Base-by-base conservation (phyloP, 1,284 basidiomycete genomes). In the Lentinula novae-zelandiae region DNA sequence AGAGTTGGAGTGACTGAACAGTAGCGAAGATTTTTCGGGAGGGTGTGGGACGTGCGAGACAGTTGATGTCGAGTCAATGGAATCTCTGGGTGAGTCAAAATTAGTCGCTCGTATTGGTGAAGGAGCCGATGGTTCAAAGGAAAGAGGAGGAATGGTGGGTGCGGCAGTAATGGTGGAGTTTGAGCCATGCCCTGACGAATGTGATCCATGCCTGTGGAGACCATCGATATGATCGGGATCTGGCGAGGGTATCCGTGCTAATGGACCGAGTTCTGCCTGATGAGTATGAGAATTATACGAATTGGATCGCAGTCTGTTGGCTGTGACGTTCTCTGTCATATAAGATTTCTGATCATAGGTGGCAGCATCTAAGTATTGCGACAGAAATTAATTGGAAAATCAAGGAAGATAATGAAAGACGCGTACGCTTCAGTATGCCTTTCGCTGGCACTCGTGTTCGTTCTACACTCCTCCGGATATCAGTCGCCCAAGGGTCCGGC, bases 361-460 rank as follows among this genome's bases (percentile, higher is more conserved):
- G 2, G 76, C 77, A 8, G 87, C 85, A 70, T 87, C 89, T 89
- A 38, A 8, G 36, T 38, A 9, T 9, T 22, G 36, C 68, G 17
- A 55, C 8, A 51, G 12, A 52, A 39, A 56, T 48, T 39, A 27
- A 27, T 27, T 4, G 27, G 34, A 65, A 60, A 34, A 65, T 53
- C 57, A 56, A 44, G 39, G 50, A 31, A 57, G 42, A 36, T n/a
- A 61, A 61, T 50, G 46, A 51, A 63, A 46, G 57, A 31, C 54
- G 56, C 89, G 70, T 70, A 95, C 95, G 78, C 82, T 97, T 98
- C 65, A 98, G 76, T 66, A 98, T 98, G 40, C 95, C 91, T 74
- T 85, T 92, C 50, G 86, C 78, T 6, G 96, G 94, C 67, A 73
- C 75, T 70, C 77, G 82, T 65, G 77, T 80, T 73, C 76, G 78